These are phyloP conservation scores for Moesziomyces parantarcticus DNA, from an alignment of 1,284 basidiomycete species.

Conservation along the genomic window DNA sequence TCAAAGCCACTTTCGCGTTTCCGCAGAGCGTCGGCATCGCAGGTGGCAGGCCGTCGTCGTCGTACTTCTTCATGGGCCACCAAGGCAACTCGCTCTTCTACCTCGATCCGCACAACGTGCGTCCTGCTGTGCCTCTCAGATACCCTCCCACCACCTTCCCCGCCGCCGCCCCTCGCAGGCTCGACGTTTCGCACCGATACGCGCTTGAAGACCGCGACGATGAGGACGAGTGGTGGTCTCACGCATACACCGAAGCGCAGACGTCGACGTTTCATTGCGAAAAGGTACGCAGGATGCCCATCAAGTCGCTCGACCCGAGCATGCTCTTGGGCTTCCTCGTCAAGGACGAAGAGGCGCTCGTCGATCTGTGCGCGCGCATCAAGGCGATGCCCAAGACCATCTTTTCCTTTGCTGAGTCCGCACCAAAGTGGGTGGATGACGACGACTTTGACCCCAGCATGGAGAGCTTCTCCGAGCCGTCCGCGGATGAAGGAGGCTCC, in stretches of 20 bases:
- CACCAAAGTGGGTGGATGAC: conserved; percentile 82
- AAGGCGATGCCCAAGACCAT: conserved; percentile 61
- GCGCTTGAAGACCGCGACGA: conserved; percentile 19
- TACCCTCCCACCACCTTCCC: conserved; percentile 71
- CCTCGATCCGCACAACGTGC: conserved; percentile 91
- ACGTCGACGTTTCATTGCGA: conserved; percentile 93
- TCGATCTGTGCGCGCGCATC: conserved; percentile 78
- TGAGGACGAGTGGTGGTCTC: conserved; percentile 72
- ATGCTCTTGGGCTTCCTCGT: conserved; percentile 95
- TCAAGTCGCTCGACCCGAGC: conserved; percentile 90
- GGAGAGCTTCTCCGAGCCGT: conserved; percentile 61
- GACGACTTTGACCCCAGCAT: conserved; percentile 81
- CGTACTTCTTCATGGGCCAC: conserved; percentile 95
- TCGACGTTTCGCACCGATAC: conserved; percentile 19
- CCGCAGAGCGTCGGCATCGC: conserved; percentile 96
- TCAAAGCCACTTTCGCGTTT: conserved; percentile 90
- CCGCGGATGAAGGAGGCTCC: conserved; percentile 29
- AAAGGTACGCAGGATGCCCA: conserved; percentile 88
- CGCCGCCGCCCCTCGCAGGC: conserved; percentile 26
- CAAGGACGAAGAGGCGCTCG: conserved; percentile 83
- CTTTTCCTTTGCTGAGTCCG: conserved; percentile 74
- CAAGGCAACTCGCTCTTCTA: conserved; percentile 82
- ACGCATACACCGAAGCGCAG: conserved; percentile 76
- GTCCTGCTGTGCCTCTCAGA: conserved; percentile 81
- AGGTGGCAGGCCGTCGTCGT: conserved; percentile 91